These are phyloP conservation scores for Picocystis salinarum DNA, from an alignment of 139 green algal genomes.

Conservation along the genomic window DNA sequence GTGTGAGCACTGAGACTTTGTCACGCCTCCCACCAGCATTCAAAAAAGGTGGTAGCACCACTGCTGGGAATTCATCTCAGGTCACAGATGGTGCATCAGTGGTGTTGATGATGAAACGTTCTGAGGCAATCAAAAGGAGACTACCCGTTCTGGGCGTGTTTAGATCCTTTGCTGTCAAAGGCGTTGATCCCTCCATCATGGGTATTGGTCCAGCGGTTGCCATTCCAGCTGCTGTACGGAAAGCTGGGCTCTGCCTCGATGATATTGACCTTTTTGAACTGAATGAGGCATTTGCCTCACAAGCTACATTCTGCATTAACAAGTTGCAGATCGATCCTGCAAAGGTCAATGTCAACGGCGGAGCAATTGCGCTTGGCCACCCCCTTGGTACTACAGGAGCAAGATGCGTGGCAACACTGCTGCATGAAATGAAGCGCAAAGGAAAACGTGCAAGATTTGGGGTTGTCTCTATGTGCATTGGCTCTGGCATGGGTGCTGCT, in stretches of 20 bases:
- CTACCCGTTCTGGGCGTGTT: constrained; percentile 86
- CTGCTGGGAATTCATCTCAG: constrained; percentile 79
- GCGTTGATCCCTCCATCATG: constrained; percentile 90
- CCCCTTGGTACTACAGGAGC: constrained; percentile 51
- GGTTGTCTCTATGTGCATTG: constrained; percentile 97
- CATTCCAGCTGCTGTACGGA: constrained; percentile 73
- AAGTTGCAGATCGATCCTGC: constrained; percentile 68
- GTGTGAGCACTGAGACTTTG: constrained; percentile 40
- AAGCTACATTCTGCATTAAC: constrained; percentile 69
- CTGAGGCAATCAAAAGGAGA: constrained; percentile 52
- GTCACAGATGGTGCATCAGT: constrained; percentile 83
- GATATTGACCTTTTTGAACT: constrained; percentile 97
- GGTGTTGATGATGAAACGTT: constrained; percentile 77
- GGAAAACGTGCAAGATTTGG: constrained; percentile 70
- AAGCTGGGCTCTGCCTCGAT: constrained; percentile 34
- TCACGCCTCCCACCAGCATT: constrained; percentile 62
- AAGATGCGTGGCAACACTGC: constrained; percentile 75
- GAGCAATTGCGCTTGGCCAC: constrained; percentile 91
- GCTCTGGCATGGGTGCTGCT: constrained; percentile 71
- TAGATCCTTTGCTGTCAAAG: constrained; percentile 68
- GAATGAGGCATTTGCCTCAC: constrained; percentile 89
- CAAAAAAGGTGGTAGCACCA: constrained; percentile 84
- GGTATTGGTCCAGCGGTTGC: constrained; percentile 84
- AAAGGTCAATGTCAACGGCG: constrained; percentile 93
- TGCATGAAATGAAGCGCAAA: constrained; percentile 81